phyloP scores from a whole-genome alignment of 1,139 yeast genomes.

The Hansenula sp. region DNA sequence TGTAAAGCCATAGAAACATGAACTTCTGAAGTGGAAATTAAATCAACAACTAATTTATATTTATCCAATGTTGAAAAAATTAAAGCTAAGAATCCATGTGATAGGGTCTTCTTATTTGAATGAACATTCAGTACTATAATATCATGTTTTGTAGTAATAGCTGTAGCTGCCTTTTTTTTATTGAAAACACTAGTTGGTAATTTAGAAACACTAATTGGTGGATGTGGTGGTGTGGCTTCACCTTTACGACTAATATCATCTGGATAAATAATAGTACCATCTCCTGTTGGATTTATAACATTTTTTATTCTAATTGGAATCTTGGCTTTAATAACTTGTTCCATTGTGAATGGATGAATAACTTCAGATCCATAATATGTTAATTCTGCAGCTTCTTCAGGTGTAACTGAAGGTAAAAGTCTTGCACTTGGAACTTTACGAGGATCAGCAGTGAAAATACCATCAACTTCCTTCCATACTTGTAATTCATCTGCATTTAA shows the following conservation, averaged over 20 bases:
- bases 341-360: conserved; percentile 98
- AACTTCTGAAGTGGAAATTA: conserved; percentile 94
- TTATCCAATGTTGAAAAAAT: conserved; percentile 84
- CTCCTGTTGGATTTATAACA: conserved; percentile 87
- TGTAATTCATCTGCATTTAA: conserved; percentile 88
- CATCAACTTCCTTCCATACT: conserved; percentile 98
- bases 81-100: conserved; percentile 92
- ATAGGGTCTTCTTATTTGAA: conserved; percentile 85
- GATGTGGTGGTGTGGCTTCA: conserved; percentile 90
- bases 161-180: conserved; percentile 82
- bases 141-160: conserved; percentile 91
- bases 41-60: conserved; percentile 84
- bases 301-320: conserved; percentile 96
- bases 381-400: conserved; percentile 97
- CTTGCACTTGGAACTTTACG: conserved; percentile 91
- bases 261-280: conserved; percentile 91
- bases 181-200: conserved; percentile 40
- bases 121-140: conserved; percentile 91
- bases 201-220: conserved; percentile 69
- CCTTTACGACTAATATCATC: conserved; percentile 83
- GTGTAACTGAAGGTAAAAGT: conserved; percentile 81
- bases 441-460: conserved; percentile 97
- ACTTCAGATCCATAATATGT: conserved; percentile 98
- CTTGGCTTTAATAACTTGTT: conserved; percentile 92
- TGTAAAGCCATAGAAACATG: conserved; percentile 98